These are phyloP conservation scores for Umbilicaria muhlenbergii DNA, from an alignment of 495 filamentous ascomycete genomes.

Conservation along the genomic window DNA sequence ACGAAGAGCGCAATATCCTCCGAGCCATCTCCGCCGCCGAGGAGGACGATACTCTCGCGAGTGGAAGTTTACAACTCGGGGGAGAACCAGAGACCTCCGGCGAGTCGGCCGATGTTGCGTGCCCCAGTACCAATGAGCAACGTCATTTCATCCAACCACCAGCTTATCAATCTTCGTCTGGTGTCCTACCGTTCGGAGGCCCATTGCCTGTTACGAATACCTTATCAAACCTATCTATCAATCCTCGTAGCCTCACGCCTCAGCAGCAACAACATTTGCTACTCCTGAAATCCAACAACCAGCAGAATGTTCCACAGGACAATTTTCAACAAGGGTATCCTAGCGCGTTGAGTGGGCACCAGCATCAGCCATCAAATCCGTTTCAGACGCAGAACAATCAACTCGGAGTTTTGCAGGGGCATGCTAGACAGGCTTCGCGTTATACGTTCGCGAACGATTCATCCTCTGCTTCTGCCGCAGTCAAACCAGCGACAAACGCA, in stretches of 20 bases:
- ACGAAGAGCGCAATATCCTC: slow-evolving; percentile 39
- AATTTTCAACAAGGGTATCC: slow-evolving; percentile 37
- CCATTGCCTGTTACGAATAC: slow-evolving; percentile 32
- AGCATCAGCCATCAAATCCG: slow-evolving; percentile 32
- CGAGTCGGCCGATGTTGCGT: slow-evolving; percentile 30
- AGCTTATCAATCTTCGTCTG: slow-evolving; percentile 45
- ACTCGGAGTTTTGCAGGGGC: slow-evolving; percentile 45
- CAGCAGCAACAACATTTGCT: slow-evolving; percentile 61
- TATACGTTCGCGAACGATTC: slow-evolving; percentile 79
- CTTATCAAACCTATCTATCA: slow-evolving; percentile 38
- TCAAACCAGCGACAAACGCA: slow-evolving; percentile 71
- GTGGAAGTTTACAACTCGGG: slow-evolving; percentile 76
- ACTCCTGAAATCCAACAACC: slow-evolving; percentile 44
- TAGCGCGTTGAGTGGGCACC: slow-evolving; percentile 13
- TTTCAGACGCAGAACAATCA: slow-evolving; percentile 44
- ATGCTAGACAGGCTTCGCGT: slow-evolving; percentile 71
- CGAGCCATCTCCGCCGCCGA: slow-evolving; percentile 23
- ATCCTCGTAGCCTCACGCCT: slow-evolving; percentile 60
- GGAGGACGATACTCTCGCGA: slow-evolving; percentile 49
- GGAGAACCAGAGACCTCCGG: slow-evolving; percentile 70
- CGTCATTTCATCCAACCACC: slow-evolving; percentile 56
- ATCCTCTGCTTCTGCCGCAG: slow-evolving; percentile 41
- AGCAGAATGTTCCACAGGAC: slow-evolving; percentile 34
- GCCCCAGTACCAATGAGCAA: slow-evolving; percentile 30
- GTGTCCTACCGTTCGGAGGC: slow-evolving; percentile 30